Evolutionary conservation across 768 basidiomycete species (phyloP).

Genomic region (Myochromella boudieri): DNA sequence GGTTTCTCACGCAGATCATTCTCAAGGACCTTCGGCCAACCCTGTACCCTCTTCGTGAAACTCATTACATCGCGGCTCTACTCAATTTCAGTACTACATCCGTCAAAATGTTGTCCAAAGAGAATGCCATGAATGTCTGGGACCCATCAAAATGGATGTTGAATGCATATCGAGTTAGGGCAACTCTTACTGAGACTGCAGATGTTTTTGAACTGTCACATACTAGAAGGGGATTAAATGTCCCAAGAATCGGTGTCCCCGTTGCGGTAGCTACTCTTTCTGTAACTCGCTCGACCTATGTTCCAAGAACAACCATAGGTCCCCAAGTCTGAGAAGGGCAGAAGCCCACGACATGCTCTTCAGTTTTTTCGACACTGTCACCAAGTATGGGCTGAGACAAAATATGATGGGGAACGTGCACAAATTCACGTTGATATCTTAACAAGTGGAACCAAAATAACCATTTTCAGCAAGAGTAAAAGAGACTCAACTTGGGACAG

Average conservation of each 20-base stretch:
- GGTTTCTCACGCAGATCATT: constrained; percentile 82
- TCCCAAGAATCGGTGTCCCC: constrained; percentile 56
- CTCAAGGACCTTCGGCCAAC: constrained; percentile 84
- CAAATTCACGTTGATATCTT: constrained; percentile 79
- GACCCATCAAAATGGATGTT: constrained; percentile 57
- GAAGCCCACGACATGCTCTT: constrained; percentile 57
- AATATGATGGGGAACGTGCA: constrained; percentile 94
- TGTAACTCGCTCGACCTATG: background rate
- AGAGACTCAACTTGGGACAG: constrained; percentile 82
- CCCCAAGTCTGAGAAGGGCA: constrained; percentile 81
- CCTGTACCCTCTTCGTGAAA: constrained; percentile 62
- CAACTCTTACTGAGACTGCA: constrained; percentile 59
- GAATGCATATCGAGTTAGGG: constrained; percentile 50
- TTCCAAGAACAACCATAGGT: constrained; percentile 44
- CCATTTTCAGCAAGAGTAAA: constrained; percentile 86
- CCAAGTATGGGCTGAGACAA: constrained; percentile 82
- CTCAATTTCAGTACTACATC: constrained; percentile 56
- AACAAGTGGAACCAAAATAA: constrained; percentile 47
- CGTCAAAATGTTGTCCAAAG: constrained; percentile 52
- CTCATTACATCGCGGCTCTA: constrained; percentile 50
- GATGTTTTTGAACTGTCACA: constrained; percentile 36
- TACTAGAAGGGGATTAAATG: constrained; percentile 24
- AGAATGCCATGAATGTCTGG: constrained; percentile 73
- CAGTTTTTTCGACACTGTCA: constrained; percentile 38
- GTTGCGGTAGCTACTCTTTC: constrained; percentile 47